Conservation (phyloP, 768 basidiomycete species). For the Porphyrellus cyaneotinctus region DNA sequence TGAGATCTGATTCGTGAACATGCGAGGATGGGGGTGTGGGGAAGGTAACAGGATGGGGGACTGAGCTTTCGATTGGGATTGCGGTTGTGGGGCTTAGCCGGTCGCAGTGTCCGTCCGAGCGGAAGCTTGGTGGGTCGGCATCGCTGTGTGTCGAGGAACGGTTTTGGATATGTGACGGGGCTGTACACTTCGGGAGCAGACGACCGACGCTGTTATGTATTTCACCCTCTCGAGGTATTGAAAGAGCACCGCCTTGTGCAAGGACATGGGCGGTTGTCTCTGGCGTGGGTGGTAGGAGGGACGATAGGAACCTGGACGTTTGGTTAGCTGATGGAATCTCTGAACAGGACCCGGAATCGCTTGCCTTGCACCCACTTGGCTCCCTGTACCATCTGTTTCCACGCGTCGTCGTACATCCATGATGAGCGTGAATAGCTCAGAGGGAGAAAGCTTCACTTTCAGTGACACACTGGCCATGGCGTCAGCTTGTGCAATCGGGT, state of each 20-base stretch:
- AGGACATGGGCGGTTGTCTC: constrained; percentile 68
- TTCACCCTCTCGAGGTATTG: constrained; percentile 4
- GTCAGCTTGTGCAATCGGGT: constrained; percentile 13
- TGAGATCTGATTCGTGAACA: constrained; percentile 13
- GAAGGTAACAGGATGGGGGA: constrained; percentile 8
- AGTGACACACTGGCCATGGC: constrained; percentile 62
- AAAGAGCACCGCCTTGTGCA: constrained; percentile 52
- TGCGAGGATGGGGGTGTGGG: constrained; percentile 22
- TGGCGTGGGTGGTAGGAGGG: constrained; percentile 70
- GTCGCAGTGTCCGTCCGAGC: not conserved
- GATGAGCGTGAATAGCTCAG: constrained; percentile 66
- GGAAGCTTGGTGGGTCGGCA: not conserved
- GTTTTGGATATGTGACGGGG: not conserved
- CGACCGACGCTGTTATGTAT: not conserved
- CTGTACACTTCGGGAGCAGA: not conserved
- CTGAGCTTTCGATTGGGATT: constrained; percentile 17
- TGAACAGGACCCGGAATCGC: not conserved
- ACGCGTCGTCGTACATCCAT: constrained; percentile 72
- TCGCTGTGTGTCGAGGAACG: not conserved
- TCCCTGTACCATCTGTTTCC: constrained; percentile 57
- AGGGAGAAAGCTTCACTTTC: constrained; percentile 66
- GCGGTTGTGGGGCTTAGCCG: constrained; percentile 11
- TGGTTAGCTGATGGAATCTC: not conserved
- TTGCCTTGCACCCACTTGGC: constrained; percentile 16
- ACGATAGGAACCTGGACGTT: constrained; percentile 53